phyloP scores from a whole-genome alignment of 2,329 filamentous ascomycete genomes.

The Diaporthe nobilis region DNA sequence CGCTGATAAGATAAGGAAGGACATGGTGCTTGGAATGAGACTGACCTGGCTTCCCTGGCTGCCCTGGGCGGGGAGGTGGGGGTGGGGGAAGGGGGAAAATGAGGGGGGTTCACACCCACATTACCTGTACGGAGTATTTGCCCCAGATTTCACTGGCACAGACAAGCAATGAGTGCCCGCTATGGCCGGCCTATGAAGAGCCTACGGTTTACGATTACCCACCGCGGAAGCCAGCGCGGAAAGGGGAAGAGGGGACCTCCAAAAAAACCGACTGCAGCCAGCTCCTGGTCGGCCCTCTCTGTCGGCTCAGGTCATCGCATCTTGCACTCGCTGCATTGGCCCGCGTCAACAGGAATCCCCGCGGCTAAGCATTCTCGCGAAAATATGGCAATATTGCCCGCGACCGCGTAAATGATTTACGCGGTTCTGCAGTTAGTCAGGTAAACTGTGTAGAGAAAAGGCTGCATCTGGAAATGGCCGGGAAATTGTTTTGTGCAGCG shows the following conservation, averaged over 20 bases:
- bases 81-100: not conserved
- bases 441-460: not conserved
- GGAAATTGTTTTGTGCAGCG: constrained; percentile 16
- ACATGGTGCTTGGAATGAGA: not conserved
- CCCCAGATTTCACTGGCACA: constrained; percentile 9
- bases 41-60: no score
- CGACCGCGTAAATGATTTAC: constrained; percentile 23
- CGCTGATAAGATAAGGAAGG: constrained; percentile 4
- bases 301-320: constrained; percentile 24
- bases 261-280: not conserved
- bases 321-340: constrained; percentile 1
- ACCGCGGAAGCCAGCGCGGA: constrained; percentile 13
- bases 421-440: not conserved
- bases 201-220: constrained; percentile 3
- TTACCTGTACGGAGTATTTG: not conserved
- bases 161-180: not conserved
- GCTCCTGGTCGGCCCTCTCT: not conserved
- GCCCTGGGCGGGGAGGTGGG: not conserved
- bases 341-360: constrained; percentile 16
- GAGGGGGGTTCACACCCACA: no score
- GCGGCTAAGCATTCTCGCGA: constrained; percentile 25
- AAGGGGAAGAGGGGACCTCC: not conserved
- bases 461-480: not conserved
- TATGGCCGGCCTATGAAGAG: constrained; percentile 4
- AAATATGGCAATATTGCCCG: not conserved